phyloP scores from a whole-genome alignment of 2,329 filamentous ascomycete genomes.

The Xenoacremonium recifei region DNA sequence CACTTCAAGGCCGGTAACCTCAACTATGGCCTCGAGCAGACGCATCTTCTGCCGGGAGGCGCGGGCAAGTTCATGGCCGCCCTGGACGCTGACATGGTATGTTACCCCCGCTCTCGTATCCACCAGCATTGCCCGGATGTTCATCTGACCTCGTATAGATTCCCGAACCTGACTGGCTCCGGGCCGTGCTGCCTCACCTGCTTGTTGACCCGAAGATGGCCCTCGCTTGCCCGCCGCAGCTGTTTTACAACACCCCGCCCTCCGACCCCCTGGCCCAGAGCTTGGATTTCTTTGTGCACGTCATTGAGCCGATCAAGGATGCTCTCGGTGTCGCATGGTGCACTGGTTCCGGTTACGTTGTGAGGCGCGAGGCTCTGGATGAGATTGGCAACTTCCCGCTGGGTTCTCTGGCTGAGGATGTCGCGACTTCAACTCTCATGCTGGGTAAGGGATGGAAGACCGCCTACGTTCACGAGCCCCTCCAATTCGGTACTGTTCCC shows the following conservation, averaged over 20 bases:
- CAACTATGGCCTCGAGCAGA: conserved; percentile 56
- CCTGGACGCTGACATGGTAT: conserved; percentile 64
- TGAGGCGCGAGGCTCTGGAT: conserved; percentile 57
- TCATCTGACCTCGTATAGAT: conserved; percentile 38
- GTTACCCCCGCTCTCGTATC: too few relatives aligned
- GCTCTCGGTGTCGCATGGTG: conserved; percentile 59
- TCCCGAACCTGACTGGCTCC: conserved; percentile 59
- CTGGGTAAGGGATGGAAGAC: conserved; percentile 62
- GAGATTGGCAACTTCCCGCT: conserved; percentile 62
- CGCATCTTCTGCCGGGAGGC: conserved; percentile 50
- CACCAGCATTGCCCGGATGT: neutral
- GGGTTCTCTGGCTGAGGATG: conserved; percentile 60
- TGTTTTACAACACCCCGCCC: conserved; percentile 61
- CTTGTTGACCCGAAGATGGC: conserved; percentile 56
- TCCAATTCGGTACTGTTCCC: conserved; percentile 60
- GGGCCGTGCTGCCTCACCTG: conserved; percentile 58
- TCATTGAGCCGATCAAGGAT: conserved; percentile 50
- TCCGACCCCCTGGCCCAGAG: conserved; percentile 58
- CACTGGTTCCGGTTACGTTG: conserved; percentile 62
- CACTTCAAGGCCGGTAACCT: conserved; percentile 66
- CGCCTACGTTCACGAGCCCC: conserved; percentile 56
- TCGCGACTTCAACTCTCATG: conserved; percentile 57
- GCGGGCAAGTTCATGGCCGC: conserved; percentile 60
- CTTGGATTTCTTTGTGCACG: conserved; percentile 57
- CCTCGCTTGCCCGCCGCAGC: conserved; percentile 59